Percentiles rank a stretch among this genome's conserved stretches.
These are phyloP conservation scores for Zelopaecilomyces penicillatus DNA, from an alignment of 2,329 filamentous ascomycete species.

Conservation along the genomic window DNA sequence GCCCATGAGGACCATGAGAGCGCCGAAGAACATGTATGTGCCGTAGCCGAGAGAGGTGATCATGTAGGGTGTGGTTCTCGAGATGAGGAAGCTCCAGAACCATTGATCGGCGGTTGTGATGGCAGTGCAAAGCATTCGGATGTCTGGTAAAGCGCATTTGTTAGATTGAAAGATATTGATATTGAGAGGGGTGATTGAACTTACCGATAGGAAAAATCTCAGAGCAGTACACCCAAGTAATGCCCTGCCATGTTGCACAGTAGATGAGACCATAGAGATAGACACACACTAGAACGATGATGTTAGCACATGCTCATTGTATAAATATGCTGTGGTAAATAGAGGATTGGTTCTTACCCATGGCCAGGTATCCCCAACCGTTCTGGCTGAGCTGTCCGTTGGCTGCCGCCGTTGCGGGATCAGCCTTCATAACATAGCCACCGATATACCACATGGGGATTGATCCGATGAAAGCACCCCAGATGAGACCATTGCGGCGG, in stretches of 20 bases:
- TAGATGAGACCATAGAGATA: conserved; percentile 33
- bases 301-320: fast-evolving
- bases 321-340: conserved; percentile 29
- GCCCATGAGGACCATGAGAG: conserved; percentile 38
- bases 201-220: conserved; percentile 38
- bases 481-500: conserved; percentile 32
- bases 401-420: conserved; percentile 37
- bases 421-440: conserved; percentile 43
- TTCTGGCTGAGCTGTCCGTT: conserved; percentile 31
- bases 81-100: conserved; percentile 35
- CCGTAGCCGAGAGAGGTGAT: conserved; percentile 37
- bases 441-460: conserved; percentile 44
- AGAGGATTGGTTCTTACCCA: conserved; percentile 46
- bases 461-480: conserved; percentile 39
- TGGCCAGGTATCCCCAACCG: conserved; percentile 44
- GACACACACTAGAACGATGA: background rate
- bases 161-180: conserved; percentile 17
- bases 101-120: conserved; percentile 1
- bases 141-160: conserved; percentile 32
- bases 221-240: conserved; percentile 36
- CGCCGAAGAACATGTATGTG: conserved; percentile 50
- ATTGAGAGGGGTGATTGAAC: conserved; percentile 10
- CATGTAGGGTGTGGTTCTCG: conserved; percentile 36
- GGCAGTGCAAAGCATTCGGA: conserved; percentile 3
- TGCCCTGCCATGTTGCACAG: conserved; percentile 20